These are phyloP conservation scores for Dendrostoma leiphaemia DNA, from an alignment of 2,329 filamentous ascomycete genomes.

Conservation along the genomic window DNA sequence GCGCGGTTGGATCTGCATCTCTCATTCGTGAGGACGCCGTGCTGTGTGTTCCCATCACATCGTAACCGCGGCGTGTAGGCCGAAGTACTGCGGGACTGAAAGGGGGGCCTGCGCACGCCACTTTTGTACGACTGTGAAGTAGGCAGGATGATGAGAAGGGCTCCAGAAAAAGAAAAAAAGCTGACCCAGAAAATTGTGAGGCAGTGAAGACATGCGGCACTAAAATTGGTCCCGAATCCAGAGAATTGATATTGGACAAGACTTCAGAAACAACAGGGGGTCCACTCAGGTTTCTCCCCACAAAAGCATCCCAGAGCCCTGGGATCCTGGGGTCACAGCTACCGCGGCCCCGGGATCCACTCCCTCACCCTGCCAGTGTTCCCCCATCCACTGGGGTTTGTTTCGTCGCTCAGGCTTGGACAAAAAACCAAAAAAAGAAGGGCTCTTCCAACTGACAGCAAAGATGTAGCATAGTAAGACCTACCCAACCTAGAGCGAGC, in stretches of 20 bases:
- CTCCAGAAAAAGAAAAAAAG: neutral
- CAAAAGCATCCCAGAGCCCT: neutral
- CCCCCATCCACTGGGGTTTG: no score
- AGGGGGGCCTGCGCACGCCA: neutral
- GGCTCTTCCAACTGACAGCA: no score
- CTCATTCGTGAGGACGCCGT: neutral
- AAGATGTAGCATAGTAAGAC: no score
- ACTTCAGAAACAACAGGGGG: neutral
- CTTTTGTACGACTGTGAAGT: no score
- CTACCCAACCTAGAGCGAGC: no score
- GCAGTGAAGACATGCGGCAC: neutral
- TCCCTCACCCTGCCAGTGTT: no score
- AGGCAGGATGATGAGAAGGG: neutral
- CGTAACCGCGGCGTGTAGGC: neutral
- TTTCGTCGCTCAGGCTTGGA: neutral
- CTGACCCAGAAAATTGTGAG: neutral
- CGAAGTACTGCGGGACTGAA: neutral
- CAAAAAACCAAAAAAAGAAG: neutral
- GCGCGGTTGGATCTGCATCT: neutral
- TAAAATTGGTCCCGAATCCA: neutral
- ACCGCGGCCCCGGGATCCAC: conserved; percentile 8
- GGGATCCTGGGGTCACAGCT: conserved; percentile 12
- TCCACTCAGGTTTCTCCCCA: neutral
- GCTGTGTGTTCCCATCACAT: no score
- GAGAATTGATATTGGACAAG: no score